These are phyloP conservation scores for Penicillium turbatum DNA, from an alignment of 495 filamentous ascomycete genomes.

Conservation along the genomic window DNA sequence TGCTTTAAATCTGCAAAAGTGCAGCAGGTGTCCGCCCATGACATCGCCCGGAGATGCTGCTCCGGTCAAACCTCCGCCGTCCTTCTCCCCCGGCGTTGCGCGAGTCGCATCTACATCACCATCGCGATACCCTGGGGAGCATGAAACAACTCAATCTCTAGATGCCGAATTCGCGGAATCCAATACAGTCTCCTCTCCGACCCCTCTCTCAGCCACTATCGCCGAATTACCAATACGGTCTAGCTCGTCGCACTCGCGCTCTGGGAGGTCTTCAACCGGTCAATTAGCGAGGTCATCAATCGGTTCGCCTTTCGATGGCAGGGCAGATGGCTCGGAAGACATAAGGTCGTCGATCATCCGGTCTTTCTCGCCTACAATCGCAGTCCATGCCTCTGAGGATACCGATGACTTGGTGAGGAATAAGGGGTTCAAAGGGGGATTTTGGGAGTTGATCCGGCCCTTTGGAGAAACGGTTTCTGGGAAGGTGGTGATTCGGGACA, in stretches of 20 bases:
- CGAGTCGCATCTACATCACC: conserved; percentile 53
- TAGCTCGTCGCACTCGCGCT: conserved; percentile 54
- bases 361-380: conserved; percentile 83
- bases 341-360: conserved; percentile 70
- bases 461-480: conserved; percentile 89
- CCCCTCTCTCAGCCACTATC: conserved; percentile 33
- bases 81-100: conserved; percentile 50
- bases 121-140: conserved; percentile 40
- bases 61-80: conserved; percentile 57
- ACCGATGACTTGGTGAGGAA: conserved; percentile 73
- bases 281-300: conserved; percentile 55
- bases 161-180: conserved; percentile 48
- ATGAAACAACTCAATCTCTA: conserved; percentile 39
- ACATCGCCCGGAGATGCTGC: conserved; percentile 58
- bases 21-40: conserved; percentile 53
- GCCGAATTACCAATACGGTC: conserved; percentile 39
- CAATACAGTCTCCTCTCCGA: conserved; percentile 48
- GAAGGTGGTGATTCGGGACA: conserved; percentile 87
- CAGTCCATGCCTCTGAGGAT: conserved; percentile 76
- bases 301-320: conserved; percentile 45
- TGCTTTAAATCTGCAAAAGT: conserved; percentile 16
- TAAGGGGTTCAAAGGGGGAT: conserved; percentile 79
- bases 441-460: conserved; percentile 79
- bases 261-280: conserved; percentile 56
- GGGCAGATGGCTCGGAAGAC: conserved; percentile 54